Evolutionary conservation across 2,329 filamentous ascomycete species (phyloP), one percentile per base, ranked within the genome.

Genomic region (Penicillium nordicum): DNA sequence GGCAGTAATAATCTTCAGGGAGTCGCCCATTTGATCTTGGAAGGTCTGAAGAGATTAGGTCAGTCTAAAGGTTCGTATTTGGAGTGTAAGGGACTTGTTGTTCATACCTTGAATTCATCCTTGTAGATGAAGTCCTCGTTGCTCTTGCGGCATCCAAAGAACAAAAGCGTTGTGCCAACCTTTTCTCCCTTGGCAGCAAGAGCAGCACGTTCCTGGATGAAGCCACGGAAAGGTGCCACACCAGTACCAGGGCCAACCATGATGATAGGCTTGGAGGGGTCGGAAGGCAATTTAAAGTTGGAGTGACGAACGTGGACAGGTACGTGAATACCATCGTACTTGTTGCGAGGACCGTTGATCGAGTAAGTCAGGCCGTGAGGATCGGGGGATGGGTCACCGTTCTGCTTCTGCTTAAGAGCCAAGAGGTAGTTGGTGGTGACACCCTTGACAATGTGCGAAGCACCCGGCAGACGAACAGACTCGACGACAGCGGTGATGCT

Each of bases 241-340:
- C 94, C 94, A 51, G 94, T 97, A 71, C 94, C 94, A 12, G 94
- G 94, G 25, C 94, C 94, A 66, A 97, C 86, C 87, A 97, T 92
- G 74, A 99, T 96, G 67, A 99, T 81, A 30, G 94, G 94, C 78
- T 95, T 96, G 47, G 88, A 85, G 4, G 94, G 92, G 69, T 99
- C 92, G 16, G 94, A 97, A 9, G 94, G 94, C 30, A 99, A 85
- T 80, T 97, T 97, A 85, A 99, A 99, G 80, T 97, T 99, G 63
- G 94, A 97, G 78, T 97, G 93, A 63, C 94, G 90, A 57, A 99
- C 87, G 72, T 99, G 94, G 14, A 99, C 90, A 3, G 94, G 94
- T 25, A 97, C 88, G 70, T 95, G 92, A 58, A 97, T 88, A 59
- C 93, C 93, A 68, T 96, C 90, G 75, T 97, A 99, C 78, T 96